Base-by-base conservation (phyloP, 139 green algal genomes). In the Nannochloris sp. region DNA sequence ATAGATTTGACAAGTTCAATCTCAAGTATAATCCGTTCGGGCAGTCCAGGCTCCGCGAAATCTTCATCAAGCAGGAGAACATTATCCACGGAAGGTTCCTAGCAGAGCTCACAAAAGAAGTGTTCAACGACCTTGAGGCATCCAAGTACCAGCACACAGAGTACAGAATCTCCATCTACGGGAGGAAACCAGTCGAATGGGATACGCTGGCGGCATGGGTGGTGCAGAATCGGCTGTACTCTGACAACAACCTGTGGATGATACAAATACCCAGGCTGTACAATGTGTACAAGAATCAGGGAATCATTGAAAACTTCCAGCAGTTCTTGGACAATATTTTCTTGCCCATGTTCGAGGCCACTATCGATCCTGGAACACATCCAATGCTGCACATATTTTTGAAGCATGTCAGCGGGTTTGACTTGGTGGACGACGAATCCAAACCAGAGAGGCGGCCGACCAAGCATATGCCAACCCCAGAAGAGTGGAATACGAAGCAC, bases 41-140 rank as follows among this genome's bases (percentile, higher is more conserved):
- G 2, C 93, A 99, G 81, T 87, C 71, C 25, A 75, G 93, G 18
- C 85, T 99, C 62, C 75, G 93, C 2, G 93, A 99, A 73, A 94
- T 99, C 74, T 99, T 99, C 83, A 95, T 99, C 76, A 99, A 99
- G 82, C 89, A 96, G 82, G 88, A 96, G 78, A 96, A 96, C 77
- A 72, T 96, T 10, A 84, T 96, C 68, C 87, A 92, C 67, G 89
- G 89, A 21, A 79, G 89, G 48, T 98, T 91, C 75, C 78, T 99
- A 62, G 94, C 92, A 21, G 92, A 98, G 82, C 71, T 99, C 62
- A 99, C 94, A 4, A 70, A 88, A 75, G 90, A 99, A 82, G 90
- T 92, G 24, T 83, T 93, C 27, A 61, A 18, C 3, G 88, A 95
- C 75, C 70, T 95, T 37, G 80, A 88, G 67, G 79, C 79, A 6